Base-by-base conservation (phyloP, 768 basidiomycete genomes). In the Udeniomyces megalosporus region DNA sequence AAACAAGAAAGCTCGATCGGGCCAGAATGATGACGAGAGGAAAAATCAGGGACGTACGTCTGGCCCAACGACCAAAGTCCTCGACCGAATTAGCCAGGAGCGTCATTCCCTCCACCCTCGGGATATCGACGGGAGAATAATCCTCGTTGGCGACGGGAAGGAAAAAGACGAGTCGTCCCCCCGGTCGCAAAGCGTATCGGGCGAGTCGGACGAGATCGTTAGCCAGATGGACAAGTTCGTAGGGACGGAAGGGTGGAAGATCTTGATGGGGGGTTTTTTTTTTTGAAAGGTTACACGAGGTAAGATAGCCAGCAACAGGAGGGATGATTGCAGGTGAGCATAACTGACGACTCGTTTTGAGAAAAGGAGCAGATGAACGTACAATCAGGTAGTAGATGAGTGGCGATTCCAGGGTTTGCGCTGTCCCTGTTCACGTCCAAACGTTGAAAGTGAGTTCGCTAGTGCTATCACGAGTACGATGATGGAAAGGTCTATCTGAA, bases 121-220 rank as follows among this genome's bases (percentile, higher is more conserved):
- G 79, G 10, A 97, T 76, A 69, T 99, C 95, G 1, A 95, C 75
- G 67, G 87, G 86, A 64, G 85, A 81, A 70, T 92, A 97, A 46
- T 91, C 85, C 51, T 93, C 91, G 14, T 82, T 88, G 24, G 93
- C 86, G 0, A 73, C 74, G 4, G 75, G 74, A 24, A 97, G 78
- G 76, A 96, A 97, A 75, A 95, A 97, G 3, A 99, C 93, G 17
- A 99, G 79, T 45, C 95, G 77, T 14, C 95, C 95, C 26, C 78
- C 79, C 0, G 88, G 88, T 66, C 82, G 88, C 31, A 99, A 79
- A 29, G 95, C 75, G 72, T 86, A 88, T 56, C 91, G 80, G 2
- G 89, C 82, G 48, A 90, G 78, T 17, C 83, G 70, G 31, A 96
- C 81, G 15, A 99, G 82, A 70, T 95, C 92, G 15, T 77, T 67